These are phyloP conservation scores for Cyclaneusma minus DNA, from an alignment of 2,329 filamentous ascomycete genomes.

Conservation along the genomic window DNA sequence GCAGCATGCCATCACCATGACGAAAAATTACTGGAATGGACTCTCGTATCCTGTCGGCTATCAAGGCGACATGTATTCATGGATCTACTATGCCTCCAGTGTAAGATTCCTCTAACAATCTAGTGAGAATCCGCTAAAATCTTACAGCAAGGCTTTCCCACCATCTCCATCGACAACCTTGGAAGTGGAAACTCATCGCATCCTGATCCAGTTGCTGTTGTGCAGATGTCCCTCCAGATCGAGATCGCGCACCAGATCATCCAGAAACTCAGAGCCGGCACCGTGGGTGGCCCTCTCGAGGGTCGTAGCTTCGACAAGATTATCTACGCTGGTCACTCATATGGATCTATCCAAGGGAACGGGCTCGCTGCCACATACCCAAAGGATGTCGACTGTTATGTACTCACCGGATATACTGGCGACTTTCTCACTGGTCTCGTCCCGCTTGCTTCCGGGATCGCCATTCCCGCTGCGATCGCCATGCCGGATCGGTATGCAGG, in stretches of 20 bases:
- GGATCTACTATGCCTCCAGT: constrained; percentile 10
- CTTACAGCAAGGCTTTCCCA: constrained; percentile 12
- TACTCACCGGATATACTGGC: constrained; percentile 14
- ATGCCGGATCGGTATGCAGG: constrained; percentile 3
- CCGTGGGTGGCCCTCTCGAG: constrained; percentile 4
- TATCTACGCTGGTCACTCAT: constrained; percentile 14
- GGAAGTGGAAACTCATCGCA: constrained; percentile 13
- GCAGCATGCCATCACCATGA: constrained; percentile 12
- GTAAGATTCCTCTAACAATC: no score
- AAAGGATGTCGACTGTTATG: constrained; percentile 11
- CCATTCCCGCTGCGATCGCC: constrained; percentile 3
- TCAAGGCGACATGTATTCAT: constrained; percentile 8
- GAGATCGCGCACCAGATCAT: constrained; percentile 14
- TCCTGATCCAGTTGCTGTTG: constrained; percentile 11
- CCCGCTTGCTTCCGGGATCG: no score
- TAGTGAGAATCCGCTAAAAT: no score
- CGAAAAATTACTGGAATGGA: constrained; percentile 9
- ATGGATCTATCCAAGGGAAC: constrained; percentile 13
- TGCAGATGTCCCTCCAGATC: constrained; percentile 11
- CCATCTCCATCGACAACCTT: constrained; percentile 14
- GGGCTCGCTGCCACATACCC: constrained; percentile 12
- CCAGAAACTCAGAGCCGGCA: constrained; percentile 5
- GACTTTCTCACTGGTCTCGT: constrained; percentile 4
- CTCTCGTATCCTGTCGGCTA: constrained; percentile 7
- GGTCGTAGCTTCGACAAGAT: constrained; percentile 12